Evolutionary conservation across 1,284 basidiomycete species (phyloP).

Genomic region (Xerocomus amazonicus): DNA sequence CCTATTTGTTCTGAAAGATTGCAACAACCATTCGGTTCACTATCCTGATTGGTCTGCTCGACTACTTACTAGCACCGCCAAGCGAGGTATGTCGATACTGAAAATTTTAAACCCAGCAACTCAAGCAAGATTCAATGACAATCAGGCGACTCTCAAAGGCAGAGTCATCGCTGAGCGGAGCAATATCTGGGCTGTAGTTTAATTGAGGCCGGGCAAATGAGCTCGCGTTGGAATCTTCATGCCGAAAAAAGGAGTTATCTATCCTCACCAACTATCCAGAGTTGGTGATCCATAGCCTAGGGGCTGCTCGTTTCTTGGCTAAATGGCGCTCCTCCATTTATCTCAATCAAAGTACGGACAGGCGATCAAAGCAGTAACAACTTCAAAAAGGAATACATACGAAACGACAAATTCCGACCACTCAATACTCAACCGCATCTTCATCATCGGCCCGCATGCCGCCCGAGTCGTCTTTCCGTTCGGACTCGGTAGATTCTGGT

Average conservation of each 20-base stretch:
- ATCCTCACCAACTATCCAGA: not conserved
- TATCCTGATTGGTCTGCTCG: no score
- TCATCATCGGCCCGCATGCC: conserved; percentile 50
- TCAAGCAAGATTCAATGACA: conserved; percentile 6
- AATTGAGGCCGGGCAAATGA: not conserved
- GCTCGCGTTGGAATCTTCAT: not conserved
- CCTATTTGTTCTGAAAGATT: no score
- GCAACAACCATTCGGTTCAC: no score
- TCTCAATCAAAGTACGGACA: conserved; percentile 11
- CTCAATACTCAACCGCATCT: conserved; percentile 58
- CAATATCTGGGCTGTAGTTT: conserved; percentile 8
- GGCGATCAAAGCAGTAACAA: conserved; percentile 19
- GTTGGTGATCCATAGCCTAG: not conserved
- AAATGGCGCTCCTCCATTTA: conserved; percentile 8
- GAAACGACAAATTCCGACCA: conserved; percentile 12
- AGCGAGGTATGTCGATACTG: no score
- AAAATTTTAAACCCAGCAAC: conserved; percentile 10
- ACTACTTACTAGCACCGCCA: no score
- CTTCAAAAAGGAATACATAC: conserved; percentile 23
- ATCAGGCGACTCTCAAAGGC: not conserved
- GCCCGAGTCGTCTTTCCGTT: conserved; percentile 41
- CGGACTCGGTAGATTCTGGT: conserved; percentile 36
- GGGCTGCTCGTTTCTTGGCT: no score
- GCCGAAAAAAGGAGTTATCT: not conserved
- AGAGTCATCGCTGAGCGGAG: conserved; percentile 12